Conservation (phyloP, 139 green algal genomes). For the Raphidocelis subcapitata region DNA sequence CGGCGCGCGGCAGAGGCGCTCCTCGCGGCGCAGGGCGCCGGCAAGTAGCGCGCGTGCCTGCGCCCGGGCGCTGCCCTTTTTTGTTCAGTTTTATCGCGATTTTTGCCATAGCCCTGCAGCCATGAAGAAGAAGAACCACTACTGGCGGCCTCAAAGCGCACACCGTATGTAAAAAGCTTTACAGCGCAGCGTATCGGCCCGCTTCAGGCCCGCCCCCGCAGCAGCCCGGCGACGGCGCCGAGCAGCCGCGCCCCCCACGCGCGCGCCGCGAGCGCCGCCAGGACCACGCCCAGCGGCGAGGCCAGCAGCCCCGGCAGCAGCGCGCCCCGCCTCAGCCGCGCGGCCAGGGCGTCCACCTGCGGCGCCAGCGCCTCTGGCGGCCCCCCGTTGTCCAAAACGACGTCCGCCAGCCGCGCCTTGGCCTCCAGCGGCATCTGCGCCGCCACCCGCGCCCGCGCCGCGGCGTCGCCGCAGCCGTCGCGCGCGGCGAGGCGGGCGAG, state of each 20-base stretch:
- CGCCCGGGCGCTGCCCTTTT: no score
- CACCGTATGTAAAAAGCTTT: background rate
- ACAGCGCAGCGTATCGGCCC: background rate
- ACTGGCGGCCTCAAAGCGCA: background rate
- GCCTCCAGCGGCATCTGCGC: conserved; percentile 66
- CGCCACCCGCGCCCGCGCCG: conserved; percentile 47
- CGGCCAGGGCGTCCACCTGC: conserved; percentile 23
- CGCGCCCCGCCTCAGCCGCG: no score
- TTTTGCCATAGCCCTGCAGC: no score
- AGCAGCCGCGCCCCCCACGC: no score
- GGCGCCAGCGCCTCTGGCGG: conserved; percentile 29
- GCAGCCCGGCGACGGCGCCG: no score
- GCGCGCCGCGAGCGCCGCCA: no score
- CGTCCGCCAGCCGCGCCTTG: conserved; percentile 52
- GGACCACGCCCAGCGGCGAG: no score
- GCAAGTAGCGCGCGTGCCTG: no score
- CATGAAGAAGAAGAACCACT: background rate
- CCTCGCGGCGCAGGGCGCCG: conserved; percentile 17
- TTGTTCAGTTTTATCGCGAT: no score
- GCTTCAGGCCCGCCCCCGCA: no score
- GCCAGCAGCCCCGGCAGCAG: no score
- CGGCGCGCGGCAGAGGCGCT: conserved; percentile 79
- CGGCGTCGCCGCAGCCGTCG: conserved; percentile 41
- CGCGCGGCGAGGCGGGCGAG: conserved; percentile 54
- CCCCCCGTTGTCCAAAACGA: conserved; percentile 66